Conservation (phyloP, 192 early-diverging fungal species). For the Coemansia sp. region DNA sequence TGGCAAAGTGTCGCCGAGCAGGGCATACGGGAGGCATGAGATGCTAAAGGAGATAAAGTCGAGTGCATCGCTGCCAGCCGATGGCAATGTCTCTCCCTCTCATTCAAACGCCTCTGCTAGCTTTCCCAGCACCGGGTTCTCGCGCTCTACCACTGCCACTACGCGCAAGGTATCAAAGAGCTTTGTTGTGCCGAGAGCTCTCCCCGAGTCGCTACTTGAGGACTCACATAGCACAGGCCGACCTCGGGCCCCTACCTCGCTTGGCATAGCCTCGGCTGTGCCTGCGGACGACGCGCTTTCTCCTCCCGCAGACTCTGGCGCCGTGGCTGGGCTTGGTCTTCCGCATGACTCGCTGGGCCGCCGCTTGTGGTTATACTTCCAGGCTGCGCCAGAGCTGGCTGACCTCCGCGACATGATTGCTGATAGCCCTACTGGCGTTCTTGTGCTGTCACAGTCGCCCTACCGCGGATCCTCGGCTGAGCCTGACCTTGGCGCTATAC, state of each 20-base stretch:
- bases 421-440: conserved; percentile 23
- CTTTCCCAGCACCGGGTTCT: conserved; percentile 50
- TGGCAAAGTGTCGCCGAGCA: background rate
- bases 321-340: conserved; percentile 12
- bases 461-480: background rate
- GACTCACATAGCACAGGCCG: background rate
- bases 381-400: conserved; percentile 25
- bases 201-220: background rate
- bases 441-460: conserved; percentile 28
- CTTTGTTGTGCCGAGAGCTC: background rate
- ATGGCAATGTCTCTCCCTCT: background rate
- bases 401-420: conserved; percentile 48
- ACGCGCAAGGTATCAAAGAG: conserved; percentile 25
- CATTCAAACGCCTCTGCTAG: background rate
- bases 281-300: background rate
- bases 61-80: conserved; percentile 6
- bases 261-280: background rate
- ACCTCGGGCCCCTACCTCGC: conserved; percentile 4
- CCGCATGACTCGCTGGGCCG: conserved; percentile 38
- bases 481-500: conserved; percentile 23
- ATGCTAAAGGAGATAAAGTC: conserved; percentile 33
- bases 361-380: conserved; percentile 43
- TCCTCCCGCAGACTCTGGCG: background rate
- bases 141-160: conserved; percentile 10
- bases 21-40: conserved; percentile 26